Conservation (phyloP, 495 filamentous ascomycete species). For the Aspergillus asperescens region DNA sequence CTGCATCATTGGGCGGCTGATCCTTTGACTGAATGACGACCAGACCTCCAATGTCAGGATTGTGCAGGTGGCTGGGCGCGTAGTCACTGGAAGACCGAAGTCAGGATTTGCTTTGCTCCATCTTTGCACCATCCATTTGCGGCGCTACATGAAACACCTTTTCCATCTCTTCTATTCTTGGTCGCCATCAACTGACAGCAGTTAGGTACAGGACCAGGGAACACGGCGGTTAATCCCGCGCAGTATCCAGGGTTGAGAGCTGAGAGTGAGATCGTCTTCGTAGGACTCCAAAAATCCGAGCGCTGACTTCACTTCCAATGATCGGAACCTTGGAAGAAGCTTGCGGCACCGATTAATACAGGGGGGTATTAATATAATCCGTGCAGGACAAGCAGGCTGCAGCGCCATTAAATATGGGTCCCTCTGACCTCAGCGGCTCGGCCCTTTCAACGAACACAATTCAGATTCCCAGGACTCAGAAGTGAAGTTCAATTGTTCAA, state of each 20-base stretch:
- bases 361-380: not conserved
- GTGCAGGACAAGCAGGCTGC: not conserved
- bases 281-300: too few relatives aligned
- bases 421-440: conserved; percentile 1
- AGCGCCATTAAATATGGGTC: not conserved
- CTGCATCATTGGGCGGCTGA: conserved; percentile 15
- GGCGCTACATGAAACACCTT: too few relatives aligned
- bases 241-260: not conserved
- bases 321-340: too few relatives aligned
- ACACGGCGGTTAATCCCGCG: conserved; percentile 1
- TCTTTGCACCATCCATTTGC: too few relatives aligned
- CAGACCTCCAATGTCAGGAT: not conserved
- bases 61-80: not conserved
- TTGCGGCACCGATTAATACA: too few relatives aligned
- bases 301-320: too few relatives aligned
- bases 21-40: conserved; percentile 12
- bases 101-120: too few relatives aligned
- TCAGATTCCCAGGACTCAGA: too few relatives aligned
- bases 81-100: too few relatives aligned
- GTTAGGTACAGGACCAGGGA: not conserved
- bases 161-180: not conserved
- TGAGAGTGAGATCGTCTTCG: too few relatives aligned
- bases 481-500: too few relatives aligned
- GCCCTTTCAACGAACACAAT: not conserved
- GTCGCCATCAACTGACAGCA: not conserved